Evolutionary conservation across 306 rosid species (phyloP).

Genomic region (Cucumis hystrix): DNA sequence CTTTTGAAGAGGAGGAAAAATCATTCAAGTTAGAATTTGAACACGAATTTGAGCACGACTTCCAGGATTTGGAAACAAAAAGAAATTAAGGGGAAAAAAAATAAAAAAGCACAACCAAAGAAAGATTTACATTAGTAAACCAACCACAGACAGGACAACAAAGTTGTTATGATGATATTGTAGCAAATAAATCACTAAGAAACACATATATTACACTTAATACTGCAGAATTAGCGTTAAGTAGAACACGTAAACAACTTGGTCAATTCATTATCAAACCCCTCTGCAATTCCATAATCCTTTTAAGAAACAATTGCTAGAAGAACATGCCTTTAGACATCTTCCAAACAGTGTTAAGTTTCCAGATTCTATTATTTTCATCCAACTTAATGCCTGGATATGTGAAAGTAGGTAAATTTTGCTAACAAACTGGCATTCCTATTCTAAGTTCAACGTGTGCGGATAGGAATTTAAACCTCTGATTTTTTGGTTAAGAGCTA

Average conservation of each 20-base stretch:
- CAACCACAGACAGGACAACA: not conserved
- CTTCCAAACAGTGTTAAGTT: not conserved
- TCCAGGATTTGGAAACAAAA: not conserved
- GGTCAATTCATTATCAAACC: not conserved
- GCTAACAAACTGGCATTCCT: not conserved
- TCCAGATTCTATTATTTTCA: not conserved
- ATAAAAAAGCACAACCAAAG: not conserved
- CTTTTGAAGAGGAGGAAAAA: slow-evolving; percentile 20
- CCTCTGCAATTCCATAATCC: not conserved
- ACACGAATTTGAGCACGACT: not conserved
- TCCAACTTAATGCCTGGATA: not conserved
- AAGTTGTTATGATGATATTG: not conserved
- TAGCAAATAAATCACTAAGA: not conserved
- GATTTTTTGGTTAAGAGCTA: not conserved
- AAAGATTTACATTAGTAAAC: not conserved
- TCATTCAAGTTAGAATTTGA: not conserved
- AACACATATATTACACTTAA: not conserved
- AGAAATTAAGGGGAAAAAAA: not conserved
- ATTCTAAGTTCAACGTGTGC: not conserved
- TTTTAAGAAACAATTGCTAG: not conserved
- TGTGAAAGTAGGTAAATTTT: not conserved
- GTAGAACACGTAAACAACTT: not conserved
- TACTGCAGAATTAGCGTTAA: not conserved
- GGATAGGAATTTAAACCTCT: not conserved
- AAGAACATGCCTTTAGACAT: not conserved